Conservation (phyloP, 1,139 yeast genomes). For the Kodamaea derodonti region DNA sequence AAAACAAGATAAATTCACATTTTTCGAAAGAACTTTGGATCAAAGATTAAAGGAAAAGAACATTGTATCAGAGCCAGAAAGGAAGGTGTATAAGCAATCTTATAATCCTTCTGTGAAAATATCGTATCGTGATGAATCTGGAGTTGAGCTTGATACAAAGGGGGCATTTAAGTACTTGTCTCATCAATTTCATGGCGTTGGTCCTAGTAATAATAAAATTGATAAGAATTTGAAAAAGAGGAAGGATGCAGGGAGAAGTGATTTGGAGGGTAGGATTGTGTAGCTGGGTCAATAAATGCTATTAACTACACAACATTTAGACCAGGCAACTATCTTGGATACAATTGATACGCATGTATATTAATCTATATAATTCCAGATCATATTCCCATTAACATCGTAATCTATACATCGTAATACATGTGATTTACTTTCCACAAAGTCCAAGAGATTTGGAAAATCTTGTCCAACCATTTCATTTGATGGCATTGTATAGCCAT, state of each 20-base stretch:
- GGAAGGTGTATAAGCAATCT: neutral
- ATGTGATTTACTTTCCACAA: too few species aligned
- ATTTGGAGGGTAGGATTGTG: conserved; percentile 2
- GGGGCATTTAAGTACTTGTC: conserved; percentile 85
- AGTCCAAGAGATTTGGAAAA: too few species aligned
- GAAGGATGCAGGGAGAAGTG: conserved; percentile 4
- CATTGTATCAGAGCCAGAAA: conserved; percentile 15
- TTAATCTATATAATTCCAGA: too few species aligned
- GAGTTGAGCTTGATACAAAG: conserved; percentile 60
- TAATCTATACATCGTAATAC: too few species aligned
- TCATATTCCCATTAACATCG: too few species aligned
- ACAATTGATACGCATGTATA: too few species aligned
- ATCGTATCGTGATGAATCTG: conserved; percentile 67
- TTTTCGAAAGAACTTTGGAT: conserved; percentile 28
- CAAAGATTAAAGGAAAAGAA: conserved; percentile 25
- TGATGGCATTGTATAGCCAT: too few species aligned
- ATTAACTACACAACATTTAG: too few species aligned
- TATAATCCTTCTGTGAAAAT: conserved; percentile 67
- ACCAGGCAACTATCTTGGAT: too few species aligned
- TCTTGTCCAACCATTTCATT: too few species aligned
- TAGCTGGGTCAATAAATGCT: too few species aligned
- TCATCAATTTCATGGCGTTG: conserved; percentile 77
- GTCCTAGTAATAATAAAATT: conserved; percentile 12
- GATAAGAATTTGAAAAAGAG: conserved; percentile 11
- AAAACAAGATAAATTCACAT: conserved; percentile 25